These are phyloP conservation scores for Cladosporium sp. DNA, from an alignment of 2,329 filamentous ascomycete species.

Conservation along the genomic window DNA sequence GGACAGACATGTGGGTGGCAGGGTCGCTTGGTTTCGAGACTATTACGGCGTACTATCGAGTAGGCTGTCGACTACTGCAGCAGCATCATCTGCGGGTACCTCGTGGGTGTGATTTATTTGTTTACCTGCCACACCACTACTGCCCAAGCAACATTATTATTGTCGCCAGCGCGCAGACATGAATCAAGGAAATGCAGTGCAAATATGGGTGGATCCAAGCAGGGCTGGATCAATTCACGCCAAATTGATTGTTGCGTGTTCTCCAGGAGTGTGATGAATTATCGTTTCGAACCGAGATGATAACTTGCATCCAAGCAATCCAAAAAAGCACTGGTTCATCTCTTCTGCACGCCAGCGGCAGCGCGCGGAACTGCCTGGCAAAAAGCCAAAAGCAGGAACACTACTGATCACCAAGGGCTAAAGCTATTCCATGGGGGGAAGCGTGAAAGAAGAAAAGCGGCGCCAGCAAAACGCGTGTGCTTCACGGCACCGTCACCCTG, in stretches of 20 bases:
- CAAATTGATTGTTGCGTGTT: slow-evolving; percentile 6
- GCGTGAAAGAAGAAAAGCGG: too few species aligned
- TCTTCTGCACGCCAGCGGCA: slow-evolving; percentile 4
- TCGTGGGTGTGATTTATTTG: too few species aligned
- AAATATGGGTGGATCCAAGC: too few species aligned
- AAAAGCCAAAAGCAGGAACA: background rate
- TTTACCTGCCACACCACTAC: too few species aligned
- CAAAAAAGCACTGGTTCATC: slow-evolving; percentile 4
- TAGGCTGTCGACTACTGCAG: slow-evolving; percentile 10
- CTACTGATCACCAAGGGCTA: background rate
- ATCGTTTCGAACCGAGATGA: slow-evolving; percentile 8
- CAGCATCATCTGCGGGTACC: slow-evolving; percentile 1
- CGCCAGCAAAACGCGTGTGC: slow-evolving; percentile 1
- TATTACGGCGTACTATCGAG: background rate
- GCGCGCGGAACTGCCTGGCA: slow-evolving; percentile 3
- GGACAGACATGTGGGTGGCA: background rate
- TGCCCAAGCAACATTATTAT: too few species aligned
- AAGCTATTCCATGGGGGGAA: too few species aligned
- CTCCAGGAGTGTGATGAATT: background rate
- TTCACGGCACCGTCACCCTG: slow-evolving; percentile 12
- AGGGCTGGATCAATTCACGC: background rate
- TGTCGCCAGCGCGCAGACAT: too few species aligned
- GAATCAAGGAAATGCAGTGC: too few species aligned
- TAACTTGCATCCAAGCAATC: background rate
- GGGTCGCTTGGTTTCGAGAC: background rate